Evolutionary conservation across 2,329 filamentous ascomycete genomes (phyloP).

Genomic region (Coniochaeta ligniaria): DNA sequence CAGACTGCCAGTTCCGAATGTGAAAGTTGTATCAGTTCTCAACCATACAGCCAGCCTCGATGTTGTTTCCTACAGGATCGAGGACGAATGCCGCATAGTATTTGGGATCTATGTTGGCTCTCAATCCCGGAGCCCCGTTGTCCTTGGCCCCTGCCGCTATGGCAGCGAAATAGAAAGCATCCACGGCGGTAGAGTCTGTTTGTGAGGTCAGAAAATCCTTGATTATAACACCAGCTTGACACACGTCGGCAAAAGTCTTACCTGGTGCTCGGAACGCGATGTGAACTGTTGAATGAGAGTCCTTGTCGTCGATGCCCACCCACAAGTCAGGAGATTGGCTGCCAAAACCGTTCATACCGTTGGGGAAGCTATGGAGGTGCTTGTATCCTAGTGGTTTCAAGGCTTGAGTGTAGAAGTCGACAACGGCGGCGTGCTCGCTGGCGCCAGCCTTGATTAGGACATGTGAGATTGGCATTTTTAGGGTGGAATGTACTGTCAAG

Average conservation of each 20-base stretch:
- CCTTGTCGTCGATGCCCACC: conserved; percentile 15
- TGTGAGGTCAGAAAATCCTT: background rate
- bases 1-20: background rate
- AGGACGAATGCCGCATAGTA: conserved; percentile 45
- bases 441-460: conserved; percentile 20
- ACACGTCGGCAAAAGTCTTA: too few species aligned
- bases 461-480: conserved; percentile 28
- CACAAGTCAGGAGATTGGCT: conserved; percentile 23
- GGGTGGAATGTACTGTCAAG: background rate
- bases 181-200: conserved; percentile 19
- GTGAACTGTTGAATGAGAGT: background rate
- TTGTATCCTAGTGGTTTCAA: conserved; percentile 29
- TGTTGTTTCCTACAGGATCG: conserved; percentile 45
- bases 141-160: conserved; percentile 34
- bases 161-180: conserved; percentile 35
- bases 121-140: conserved; percentile 41
- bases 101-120: conserved; percentile 32
- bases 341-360: conserved; percentile 19
- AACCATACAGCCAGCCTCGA: conserved; percentile 32
- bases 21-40: background rate
- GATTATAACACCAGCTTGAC: too few species aligned
- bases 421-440: conserved; percentile 17
- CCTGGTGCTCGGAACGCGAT: background rate
- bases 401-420: conserved; percentile 25
- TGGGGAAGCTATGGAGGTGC: conserved; percentile 17